These are phyloP conservation scores for Marasmius oreades DNA, from an alignment of 1,284 basidiomycete species.

Conservation along the genomic window DNA sequence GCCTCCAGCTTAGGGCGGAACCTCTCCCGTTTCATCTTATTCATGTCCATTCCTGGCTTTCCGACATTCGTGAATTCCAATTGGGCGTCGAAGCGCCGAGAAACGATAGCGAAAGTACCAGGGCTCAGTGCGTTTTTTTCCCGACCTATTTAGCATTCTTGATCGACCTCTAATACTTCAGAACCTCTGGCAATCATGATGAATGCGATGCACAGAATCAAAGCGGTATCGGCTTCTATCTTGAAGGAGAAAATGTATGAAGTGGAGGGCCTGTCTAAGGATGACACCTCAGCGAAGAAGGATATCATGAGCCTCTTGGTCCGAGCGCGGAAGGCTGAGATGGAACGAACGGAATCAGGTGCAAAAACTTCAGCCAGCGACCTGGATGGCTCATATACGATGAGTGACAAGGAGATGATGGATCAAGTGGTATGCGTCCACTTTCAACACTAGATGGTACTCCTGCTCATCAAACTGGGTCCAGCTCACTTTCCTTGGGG, in stretches of 20 bases:
- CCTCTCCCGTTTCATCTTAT: conserved; percentile 33
- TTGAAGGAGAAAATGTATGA: conserved; percentile 39
- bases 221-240: conserved; percentile 35
- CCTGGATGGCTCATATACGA: conserved; percentile 27
- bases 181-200: conserved; percentile 28
- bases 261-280: conserved; percentile 3
- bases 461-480: neutral
- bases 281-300: conserved; percentile 38
- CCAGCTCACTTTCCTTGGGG: conserved; percentile 47
- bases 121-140: conserved; percentile 21
- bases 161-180: conserved; percentile 13
- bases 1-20: conserved; percentile 27
- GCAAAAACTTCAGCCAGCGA: neutral
- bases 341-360: conserved; percentile 21
- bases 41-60: conserved; percentile 36
- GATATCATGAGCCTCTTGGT: conserved; percentile 51
- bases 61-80: conserved; percentile 26
- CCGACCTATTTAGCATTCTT: neutral
- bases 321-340: conserved; percentile 35
- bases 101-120: conserved; percentile 26
- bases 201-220: conserved; percentile 40
- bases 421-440: conserved; percentile 43
- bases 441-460: neutral
- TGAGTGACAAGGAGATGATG: conserved; percentile 46
- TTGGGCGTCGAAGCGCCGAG: conserved; percentile 35